Percentiles rank a stretch among this genome's conserved stretches.
phyloP scores from a whole-genome alignment of 306 rosid genomes.

The Trichosanthes truncata region DNA sequence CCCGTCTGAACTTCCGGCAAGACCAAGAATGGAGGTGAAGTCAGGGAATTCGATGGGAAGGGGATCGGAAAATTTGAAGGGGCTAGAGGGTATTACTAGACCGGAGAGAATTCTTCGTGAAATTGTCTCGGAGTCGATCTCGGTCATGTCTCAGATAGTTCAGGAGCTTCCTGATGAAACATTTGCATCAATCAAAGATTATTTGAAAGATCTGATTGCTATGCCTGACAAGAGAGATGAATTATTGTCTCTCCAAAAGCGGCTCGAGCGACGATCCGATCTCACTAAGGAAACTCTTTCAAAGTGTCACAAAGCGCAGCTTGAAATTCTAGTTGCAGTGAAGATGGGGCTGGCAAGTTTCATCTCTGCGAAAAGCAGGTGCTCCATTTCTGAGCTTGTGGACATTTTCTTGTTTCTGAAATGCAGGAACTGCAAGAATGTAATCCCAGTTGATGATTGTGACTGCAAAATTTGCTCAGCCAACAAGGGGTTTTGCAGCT shows the following conservation, averaged over 20 bases:
- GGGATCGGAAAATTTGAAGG: constrained; percentile 62
- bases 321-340: constrained; percentile 63
- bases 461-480: constrained; percentile 88
- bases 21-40: constrained; percentile 54
- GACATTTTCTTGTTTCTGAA: constrained; percentile 71
- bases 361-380: constrained; percentile 39
- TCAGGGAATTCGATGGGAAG: constrained; percentile 79
- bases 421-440: constrained; percentile 69
- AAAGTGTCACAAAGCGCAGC: constrained; percentile 58
- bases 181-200: constrained; percentile 38
- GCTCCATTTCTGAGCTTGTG: constrained; percentile 43
- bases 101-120: constrained; percentile 65
- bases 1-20: constrained; percentile 88
- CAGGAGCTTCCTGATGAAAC: constrained; percentile 71
- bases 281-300: constrained; percentile 65
- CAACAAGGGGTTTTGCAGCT: constrained; percentile 79
- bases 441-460: constrained; percentile 91
- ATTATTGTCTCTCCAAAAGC: constrained; percentile 47
- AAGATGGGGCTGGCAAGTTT: constrained; percentile 73
- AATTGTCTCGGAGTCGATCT: constrained; percentile 49
- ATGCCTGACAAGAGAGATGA: constrained; percentile 69
- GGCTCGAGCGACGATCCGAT: constrained; percentile 72
- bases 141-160: constrained; percentile 39
- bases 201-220: constrained; percentile 59
- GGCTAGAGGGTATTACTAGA: constrained; percentile 44